A percentile compares a stretch with the other conserved stretches of the same genome.
phyloP scores from a whole-genome alignment of 1,284 basidiomycete species.

The Cutaneotrichosporon dermatis region DNA sequence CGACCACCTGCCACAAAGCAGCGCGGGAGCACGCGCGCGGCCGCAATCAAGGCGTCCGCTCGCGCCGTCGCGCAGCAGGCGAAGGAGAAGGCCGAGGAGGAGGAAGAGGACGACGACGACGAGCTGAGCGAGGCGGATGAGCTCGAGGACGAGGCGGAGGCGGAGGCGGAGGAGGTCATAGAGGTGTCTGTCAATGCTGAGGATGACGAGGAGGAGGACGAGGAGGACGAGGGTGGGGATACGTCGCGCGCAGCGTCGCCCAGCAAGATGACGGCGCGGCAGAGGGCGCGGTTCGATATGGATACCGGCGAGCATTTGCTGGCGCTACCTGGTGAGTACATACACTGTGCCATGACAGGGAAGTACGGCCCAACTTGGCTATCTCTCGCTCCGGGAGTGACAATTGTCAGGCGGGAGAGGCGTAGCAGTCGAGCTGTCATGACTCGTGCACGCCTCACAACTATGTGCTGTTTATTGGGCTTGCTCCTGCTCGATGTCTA shows the following conservation, averaged over 20 bases:
- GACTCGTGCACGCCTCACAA: too few relatives aligned
- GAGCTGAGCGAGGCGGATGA: too few relatives aligned
- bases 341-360: too few relatives aligned
- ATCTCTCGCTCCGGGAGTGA: too few relatives aligned
- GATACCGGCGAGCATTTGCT: constrained; percentile 23
- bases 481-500: too few relatives aligned
- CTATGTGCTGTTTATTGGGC: too few relatives aligned
- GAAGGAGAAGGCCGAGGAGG: constrained; percentile 13
- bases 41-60: constrained; percentile 1
- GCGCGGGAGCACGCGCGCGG: constrained; percentile 1
- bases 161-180: constrained; percentile 10
- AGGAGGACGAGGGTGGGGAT: constrained; percentile 9
- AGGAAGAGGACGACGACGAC: neutral
- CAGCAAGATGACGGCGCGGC: constrained; percentile 37
- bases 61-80: constrained; percentile 8
- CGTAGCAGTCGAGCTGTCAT: too few relatives aligned
- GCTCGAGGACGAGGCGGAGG: constrained; percentile 7
- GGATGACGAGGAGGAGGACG: neutral
- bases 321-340: constrained; percentile 25
- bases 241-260: constrained; percentile 19
- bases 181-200: constrained; percentile 11
- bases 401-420: too few relatives aligned
- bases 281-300: constrained; percentile 22
- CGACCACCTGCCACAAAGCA: neutral
- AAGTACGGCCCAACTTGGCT: too few relatives aligned